Percentiles rank a stretch among this genome's conserved stretches.
Conservation (phyloP, 2,329 filamentous ascomycete species). For the Annulohypoxylon truncatum region DNA sequence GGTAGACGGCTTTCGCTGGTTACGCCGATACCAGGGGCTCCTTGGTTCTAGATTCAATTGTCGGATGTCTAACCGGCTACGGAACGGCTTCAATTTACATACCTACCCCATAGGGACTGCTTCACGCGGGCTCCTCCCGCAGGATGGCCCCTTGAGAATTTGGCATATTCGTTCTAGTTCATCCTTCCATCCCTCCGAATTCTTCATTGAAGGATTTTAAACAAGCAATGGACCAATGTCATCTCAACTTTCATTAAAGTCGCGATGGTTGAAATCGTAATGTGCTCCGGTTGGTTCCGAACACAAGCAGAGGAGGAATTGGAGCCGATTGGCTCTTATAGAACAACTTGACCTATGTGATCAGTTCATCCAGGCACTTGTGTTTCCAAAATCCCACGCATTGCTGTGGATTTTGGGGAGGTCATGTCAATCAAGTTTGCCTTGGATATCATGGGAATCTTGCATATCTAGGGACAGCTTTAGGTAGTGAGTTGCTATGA, state of each 20-base stretch:
- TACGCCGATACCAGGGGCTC: conserved; percentile 7
- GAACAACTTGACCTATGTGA: background rate
- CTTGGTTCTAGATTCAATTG: conserved; percentile 33
- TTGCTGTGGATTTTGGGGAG: background rate
- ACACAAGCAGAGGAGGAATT: conserved; percentile 12
- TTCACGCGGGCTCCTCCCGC: conserved; percentile 14
- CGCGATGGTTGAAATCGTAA: conserved; percentile 1
- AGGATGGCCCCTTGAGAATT: conserved; percentile 2
- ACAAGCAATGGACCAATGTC: conserved; percentile 7
- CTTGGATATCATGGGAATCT: background rate
- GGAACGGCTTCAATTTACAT: conserved; percentile 27
- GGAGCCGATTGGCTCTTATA: conserved; percentile 24
- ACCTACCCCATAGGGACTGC: conserved; percentile 23
- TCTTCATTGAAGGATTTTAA: conserved; percentile 13
- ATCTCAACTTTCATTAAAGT: conserved; percentile 1
- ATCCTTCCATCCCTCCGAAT: conserved; percentile 1
- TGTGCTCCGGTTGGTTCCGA: conserved; percentile 13
- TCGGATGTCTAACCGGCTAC: conserved; percentile 23
- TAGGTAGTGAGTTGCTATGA: conserved; percentile 4
- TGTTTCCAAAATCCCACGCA: conserved; percentile 2
- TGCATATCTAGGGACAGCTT: conserved; percentile 1
- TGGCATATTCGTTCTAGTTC: conserved; percentile 8
- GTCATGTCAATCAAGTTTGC: conserved; percentile 11
- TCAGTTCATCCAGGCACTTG: conserved; percentile 2
- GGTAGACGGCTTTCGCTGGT: conserved; percentile 13